phyloP scores from a whole-genome alignment of 2,329 filamentous ascomycete genomes.

The Periconia sp. region DNA sequence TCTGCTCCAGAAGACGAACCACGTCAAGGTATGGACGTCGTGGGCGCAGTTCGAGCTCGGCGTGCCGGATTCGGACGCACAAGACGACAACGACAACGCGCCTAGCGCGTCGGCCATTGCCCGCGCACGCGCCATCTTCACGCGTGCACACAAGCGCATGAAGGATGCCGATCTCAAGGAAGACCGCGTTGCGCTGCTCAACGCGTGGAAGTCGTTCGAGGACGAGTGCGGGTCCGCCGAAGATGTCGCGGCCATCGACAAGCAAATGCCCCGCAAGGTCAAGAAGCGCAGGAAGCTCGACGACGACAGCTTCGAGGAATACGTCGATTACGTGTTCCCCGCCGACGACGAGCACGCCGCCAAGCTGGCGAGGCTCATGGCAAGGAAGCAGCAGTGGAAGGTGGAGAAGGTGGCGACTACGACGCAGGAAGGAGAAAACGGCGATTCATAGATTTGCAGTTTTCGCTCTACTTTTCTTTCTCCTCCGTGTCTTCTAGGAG shows the following conservation, averaged over 20 bases:
- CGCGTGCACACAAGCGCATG: constrained; percentile 81
- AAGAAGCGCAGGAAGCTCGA: constrained; percentile 92
- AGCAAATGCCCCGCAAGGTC: constrained; percentile 88
- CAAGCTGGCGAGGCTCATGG: constrained; percentile 80
- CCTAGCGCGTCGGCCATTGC: constrained; percentile 82
- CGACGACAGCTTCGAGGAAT: constrained; percentile 94
- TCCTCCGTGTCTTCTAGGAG: too few relatives aligned
- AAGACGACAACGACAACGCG: constrained; percentile 59
- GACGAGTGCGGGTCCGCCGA: constrained; percentile 74
- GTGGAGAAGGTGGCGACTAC: constrained; percentile 45
- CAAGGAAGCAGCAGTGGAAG: constrained; percentile 89
- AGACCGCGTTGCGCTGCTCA: constrained; percentile 87
- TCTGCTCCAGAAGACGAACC: constrained; percentile 89
- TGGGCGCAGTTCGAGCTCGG: constrained; percentile 99
- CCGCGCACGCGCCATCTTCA: constrained; percentile 80
- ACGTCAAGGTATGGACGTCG: constrained; percentile 99
- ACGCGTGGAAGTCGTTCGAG: constrained; percentile 92
- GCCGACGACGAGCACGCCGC: constrained; percentile 87
- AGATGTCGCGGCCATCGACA: constrained; percentile 80
- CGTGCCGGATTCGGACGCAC: constrained; percentile 71
- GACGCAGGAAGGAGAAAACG: too few relatives aligned
- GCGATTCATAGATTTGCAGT: too few relatives aligned
- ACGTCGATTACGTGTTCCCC: constrained; percentile 95
- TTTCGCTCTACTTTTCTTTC: too few relatives aligned
- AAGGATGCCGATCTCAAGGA: constrained; percentile 89